Evolutionary conservation across 2,329 filamentous ascomycete species (phyloP), one percentile per base, ranked within the genome.

Genomic region (Cryphonectria carpinicola): DNA sequence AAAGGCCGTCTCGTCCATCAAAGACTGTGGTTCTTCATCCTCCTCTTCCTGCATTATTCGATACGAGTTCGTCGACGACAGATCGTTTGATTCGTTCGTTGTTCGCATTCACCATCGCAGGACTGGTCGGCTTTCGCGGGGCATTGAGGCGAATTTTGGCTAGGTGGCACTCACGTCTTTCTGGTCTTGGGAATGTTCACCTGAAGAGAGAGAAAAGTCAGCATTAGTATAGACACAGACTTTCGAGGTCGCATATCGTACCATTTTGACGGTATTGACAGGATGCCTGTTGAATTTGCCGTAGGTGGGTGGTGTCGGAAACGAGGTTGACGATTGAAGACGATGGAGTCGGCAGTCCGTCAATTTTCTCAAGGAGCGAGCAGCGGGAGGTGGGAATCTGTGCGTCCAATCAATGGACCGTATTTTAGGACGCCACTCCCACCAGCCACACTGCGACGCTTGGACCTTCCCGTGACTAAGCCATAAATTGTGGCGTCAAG

Each of bases 121-220:
- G 32, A 52, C 49, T 60, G 71, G 41, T 67, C 56, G 63, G 35
- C 28, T 70, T 65, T 97, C 63, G 63, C 39, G 63, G 63, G 63
- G 63, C 19, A 13, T 2, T 52, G 37, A 28, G 63, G 17, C n/a
- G 14, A 52, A 28, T n/a, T 65, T 65, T 65, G 97, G 85, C 93
- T 97, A 89, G 63, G 60, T 41, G 54, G 63, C 64, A 72, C 69
- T 67, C 94, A 97, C 85, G 95, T 97, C 88, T 94, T 93, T 84
- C 94, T 91, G 84, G 94, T 97, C 90, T 97, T 97, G 82, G 95
- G 94, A 88, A 97, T 93, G 93, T 97, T 97, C 89, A 97, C 94
- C 95, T 95, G 78, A 2, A 39, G 39, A 63, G 11, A 39, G 32
- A 64, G 28, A 67, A 49, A 46, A 43, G 69, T 72, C 62, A 72